Conservation (phyloP, 1,284 basidiomycete species). For the Hymenochaete sp. region DNA sequence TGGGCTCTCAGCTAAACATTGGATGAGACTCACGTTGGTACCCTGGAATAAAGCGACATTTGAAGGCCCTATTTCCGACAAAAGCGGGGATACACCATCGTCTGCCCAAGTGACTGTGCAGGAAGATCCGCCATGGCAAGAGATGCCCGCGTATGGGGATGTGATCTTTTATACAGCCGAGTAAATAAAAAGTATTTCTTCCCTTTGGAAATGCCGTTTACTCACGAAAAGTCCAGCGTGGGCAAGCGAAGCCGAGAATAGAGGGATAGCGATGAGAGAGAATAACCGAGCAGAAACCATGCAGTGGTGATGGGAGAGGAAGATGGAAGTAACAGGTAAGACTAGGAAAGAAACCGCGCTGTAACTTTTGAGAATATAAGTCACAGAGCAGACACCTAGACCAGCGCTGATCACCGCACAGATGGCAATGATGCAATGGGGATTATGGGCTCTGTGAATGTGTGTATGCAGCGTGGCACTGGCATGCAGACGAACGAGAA, state of each 20-base stretch:
- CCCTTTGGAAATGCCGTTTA: not conserved
- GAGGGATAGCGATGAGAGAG: too few relatives aligned
- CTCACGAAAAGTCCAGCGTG: conserved; percentile 6
- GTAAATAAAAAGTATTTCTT: not conserved
- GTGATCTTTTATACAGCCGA: conserved; percentile 9
- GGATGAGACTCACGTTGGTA: conserved; percentile 5
- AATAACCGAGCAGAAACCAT: too few relatives aligned
- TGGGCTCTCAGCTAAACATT: not conserved
- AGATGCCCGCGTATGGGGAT: conserved; percentile 13
- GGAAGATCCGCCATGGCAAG: conserved; percentile 10
- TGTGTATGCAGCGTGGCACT: too few relatives aligned
- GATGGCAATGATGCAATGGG: too few relatives aligned
- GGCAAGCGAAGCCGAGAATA: not conserved
- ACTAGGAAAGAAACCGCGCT: too few relatives aligned
- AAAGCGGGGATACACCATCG: conserved; percentile 15
- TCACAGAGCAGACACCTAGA: too few relatives aligned
- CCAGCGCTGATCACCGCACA: too few relatives aligned
- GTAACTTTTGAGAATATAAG: too few relatives aligned
- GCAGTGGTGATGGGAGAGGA: too few relatives aligned
- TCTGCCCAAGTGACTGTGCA: conserved; percentile 15
- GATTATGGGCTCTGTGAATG: too few relatives aligned
- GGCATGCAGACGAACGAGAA: too few relatives aligned
- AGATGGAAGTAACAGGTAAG: too few relatives aligned
- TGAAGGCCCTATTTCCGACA: conserved; percentile 11
- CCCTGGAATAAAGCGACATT: conserved; percentile 14